These are phyloP conservation scores for Mikania micrantha DNA, from an alignment of 129 eudicot species.

Conservation along the genomic window DNA sequence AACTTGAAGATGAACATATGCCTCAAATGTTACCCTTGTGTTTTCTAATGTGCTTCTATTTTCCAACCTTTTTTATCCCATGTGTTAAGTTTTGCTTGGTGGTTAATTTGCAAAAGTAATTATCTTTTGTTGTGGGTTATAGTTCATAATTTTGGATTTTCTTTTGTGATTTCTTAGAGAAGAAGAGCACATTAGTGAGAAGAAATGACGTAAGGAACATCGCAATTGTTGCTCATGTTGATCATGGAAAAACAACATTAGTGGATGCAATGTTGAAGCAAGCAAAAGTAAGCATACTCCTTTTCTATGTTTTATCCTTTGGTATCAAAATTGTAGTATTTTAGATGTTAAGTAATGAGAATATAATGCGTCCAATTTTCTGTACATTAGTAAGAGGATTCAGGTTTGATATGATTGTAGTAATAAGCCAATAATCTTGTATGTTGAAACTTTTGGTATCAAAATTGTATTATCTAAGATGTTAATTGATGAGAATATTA, in stretches of 20 bases:
- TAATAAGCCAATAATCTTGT: no score
- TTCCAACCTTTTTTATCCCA: not conserved
- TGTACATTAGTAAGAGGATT: no score
- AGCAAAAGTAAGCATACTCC: conserved; percentile 61
- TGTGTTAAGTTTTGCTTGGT: no score
- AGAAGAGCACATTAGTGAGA: conserved; percentile 54
- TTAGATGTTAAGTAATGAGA: no score
- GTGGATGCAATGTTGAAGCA: conserved; percentile 97
- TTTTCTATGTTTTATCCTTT: no score
- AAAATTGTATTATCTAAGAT: not conserved
- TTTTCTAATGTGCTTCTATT: not conserved
- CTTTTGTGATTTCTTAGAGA: conserved; percentile 32
- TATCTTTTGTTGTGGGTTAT: not conserved
- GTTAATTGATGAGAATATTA: not conserved
- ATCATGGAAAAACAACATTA: conserved; percentile 96
- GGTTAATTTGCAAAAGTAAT: no score
- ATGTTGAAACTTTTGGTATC: not conserved
- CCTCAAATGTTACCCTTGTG: not conserved
- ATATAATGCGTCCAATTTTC: no score
- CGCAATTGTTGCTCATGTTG: conserved; percentile 99
- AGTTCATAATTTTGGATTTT: not conserved
- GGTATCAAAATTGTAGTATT: no score
- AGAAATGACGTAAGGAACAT: conserved; percentile 87
- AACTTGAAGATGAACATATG: not conserved
- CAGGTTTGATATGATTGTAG: no score